Percentiles rank a stretch among this genome's conserved stretches.
Conservation (phyloP, 1,284 basidiomycete genomes). For the Gomphus sp. region DNA sequence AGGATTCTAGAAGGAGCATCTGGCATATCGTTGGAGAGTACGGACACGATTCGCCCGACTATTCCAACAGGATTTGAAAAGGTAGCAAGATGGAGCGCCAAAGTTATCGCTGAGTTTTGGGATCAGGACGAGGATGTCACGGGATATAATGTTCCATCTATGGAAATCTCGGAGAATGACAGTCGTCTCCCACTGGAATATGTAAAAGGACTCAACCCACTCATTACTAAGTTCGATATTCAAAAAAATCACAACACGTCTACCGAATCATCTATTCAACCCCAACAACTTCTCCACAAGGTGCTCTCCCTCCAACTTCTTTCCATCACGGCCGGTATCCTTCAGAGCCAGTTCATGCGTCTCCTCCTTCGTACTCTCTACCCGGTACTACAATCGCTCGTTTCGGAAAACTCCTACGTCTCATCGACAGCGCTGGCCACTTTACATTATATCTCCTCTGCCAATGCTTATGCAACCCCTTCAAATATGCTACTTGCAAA, state of each 20-base stretch:
- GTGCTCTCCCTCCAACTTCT: conserved; percentile 65
- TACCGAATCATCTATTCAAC: conserved; percentile 15
- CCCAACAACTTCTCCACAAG: conserved; percentile 46
- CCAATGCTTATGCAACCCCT: conserved; percentile 74
- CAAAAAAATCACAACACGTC: conserved; percentile 14
- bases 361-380: conserved; percentile 78
- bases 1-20: conserved; percentile 66
- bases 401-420: conserved; percentile 59
- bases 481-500: conserved; percentile 83
- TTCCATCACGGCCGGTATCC: conserved; percentile 55
- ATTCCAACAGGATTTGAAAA: conserved; percentile 49
- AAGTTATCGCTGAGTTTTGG: conserved; percentile 62
- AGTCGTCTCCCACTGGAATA: conserved; percentile 3
- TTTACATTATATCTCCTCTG: conserved; percentile 56
- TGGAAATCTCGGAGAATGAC: neutral
- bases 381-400: conserved; percentile 73
- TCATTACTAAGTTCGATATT: conserved; percentile 21
- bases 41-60: conserved; percentile 15
- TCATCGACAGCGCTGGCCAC: conserved; percentile 64
- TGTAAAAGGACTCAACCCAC: conserved; percentile 12
- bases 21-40: conserved; percentile 30
- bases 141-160: too few relatives aligned
- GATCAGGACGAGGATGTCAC: conserved; percentile 28
- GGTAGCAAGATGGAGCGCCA: conserved; percentile 52
- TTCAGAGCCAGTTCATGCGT: conserved; percentile 56